Evolutionary conservation across 176 grass and related monocot genomes (phyloP).

Genomic region (Lolium multiflorum): DNA sequence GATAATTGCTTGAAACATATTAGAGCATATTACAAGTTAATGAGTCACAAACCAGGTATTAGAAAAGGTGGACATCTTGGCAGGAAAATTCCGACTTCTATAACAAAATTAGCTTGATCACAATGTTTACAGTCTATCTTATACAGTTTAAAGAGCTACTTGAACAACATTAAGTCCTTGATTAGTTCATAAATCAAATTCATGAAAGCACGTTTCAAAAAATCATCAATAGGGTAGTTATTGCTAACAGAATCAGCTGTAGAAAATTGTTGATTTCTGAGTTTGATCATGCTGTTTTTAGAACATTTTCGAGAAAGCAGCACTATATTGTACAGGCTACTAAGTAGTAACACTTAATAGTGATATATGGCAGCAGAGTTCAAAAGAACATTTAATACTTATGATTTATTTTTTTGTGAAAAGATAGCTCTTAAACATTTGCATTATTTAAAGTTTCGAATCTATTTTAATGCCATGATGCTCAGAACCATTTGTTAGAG

Average conservation of each 20-base stretch:
- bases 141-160: conserved; percentile 6
- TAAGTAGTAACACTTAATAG: background rate
- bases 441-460: conserved; percentile 9
- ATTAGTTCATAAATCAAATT: conserved; percentile 3
- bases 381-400: background rate
- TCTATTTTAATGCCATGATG: background rate
- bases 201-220: background rate
- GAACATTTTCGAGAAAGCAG: background rate
- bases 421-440: background rate
- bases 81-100: background rate
- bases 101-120: conserved; percentile 1
- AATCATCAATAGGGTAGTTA: background rate
- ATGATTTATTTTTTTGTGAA: background rate
- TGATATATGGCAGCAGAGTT: background rate
- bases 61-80: background rate
- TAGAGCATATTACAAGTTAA: conserved; percentile 6
- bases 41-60: background rate
- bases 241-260: background rate
- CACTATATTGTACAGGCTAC: background rate
- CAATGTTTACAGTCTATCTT: background rate
- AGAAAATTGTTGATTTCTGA: background rate
- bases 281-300: conserved; percentile 1
- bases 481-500: background rate
- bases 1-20: background rate
- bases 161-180: background rate